Evolutionary conservation across 2,329 filamentous ascomycete species (phyloP).

Genomic region (Clarireedia paspali): DNA sequence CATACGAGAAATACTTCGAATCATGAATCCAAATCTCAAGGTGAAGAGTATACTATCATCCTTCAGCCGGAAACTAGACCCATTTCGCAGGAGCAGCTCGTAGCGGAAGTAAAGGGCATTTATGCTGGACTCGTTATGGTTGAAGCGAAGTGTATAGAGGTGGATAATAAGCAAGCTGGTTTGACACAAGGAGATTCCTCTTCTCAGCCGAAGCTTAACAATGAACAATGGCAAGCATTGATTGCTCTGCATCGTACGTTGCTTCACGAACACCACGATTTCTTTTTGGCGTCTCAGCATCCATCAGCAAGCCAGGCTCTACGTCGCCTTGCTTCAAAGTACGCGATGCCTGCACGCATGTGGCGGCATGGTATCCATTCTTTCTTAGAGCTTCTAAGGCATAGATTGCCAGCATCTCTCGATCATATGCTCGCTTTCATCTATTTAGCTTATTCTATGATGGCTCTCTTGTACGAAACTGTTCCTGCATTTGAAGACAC

Average conservation of each 20-base stretch:
- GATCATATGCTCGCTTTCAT: conserved; percentile 92
- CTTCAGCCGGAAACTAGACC: conserved; percentile 43
- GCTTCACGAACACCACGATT: conserved; percentile 76
- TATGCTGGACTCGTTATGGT: conserved; percentile 81
- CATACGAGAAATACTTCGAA: not conserved
- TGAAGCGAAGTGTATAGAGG: conserved; percentile 79
- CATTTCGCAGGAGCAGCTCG: conserved; percentile 25
- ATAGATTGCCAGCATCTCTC: conserved; percentile 65
- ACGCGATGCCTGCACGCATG: conserved; percentile 88
- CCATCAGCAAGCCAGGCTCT: conserved; percentile 66
- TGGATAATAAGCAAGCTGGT: conserved; percentile 56
- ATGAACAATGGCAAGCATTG: conserved; percentile 76
- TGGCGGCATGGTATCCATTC: conserved; percentile 89
- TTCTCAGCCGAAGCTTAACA: conserved; percentile 39
- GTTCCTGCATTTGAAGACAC: conserved; percentile 77
- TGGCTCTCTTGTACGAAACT: conserved; percentile 79
- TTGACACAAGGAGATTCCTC: conserved; percentile 40
- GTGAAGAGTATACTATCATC: conserved; percentile 37
- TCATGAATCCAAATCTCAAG: conserved; percentile 48
- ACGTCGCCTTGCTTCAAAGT: conserved; percentile 64
- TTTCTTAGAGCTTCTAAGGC: conserved; percentile 69
- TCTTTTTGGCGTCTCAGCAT: conserved; percentile 82
- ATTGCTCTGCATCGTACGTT: conserved; percentile 76
- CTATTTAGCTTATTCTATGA: conserved; percentile 82
- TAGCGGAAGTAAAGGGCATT: conserved; percentile 39